Conservation (phyloP, 257 asterid species). For the Solanum sejunctum region DNA sequence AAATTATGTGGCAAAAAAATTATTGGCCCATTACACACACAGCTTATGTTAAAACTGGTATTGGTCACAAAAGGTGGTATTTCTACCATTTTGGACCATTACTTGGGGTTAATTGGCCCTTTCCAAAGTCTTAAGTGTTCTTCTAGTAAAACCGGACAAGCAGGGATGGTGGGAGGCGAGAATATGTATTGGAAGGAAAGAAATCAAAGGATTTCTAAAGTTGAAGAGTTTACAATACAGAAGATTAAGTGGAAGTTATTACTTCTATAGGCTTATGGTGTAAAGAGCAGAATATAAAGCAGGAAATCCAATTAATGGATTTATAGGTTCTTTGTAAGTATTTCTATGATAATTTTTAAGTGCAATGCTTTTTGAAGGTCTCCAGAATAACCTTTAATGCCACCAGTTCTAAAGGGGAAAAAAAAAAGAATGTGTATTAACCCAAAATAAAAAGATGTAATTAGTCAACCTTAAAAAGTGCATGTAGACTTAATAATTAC, state of each 20-base stretch:
- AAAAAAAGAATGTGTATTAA: neutral
- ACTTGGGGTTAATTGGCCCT: neutral
- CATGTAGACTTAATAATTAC: neutral
- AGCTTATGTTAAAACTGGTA: neutral
- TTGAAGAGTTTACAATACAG: neutral
- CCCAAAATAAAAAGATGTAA: neutral
- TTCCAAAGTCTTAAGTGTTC: neutral
- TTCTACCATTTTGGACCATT: neutral
- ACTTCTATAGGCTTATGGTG: neutral
- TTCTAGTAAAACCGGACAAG: neutral
- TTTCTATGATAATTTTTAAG: neutral
- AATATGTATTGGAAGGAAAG: neutral
- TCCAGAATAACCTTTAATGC: neutral
- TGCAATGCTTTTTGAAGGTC: neutral
- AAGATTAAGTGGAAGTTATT: neutral
- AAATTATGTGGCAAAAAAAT: neutral
- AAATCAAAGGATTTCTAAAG: neutral
- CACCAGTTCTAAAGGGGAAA: neutral
- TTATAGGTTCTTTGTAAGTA: neutral
- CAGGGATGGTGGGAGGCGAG: neutral
- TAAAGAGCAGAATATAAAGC: neutral
- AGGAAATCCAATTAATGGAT: neutral
- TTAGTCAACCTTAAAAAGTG: neutral
- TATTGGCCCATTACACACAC: neutral
- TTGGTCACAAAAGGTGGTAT: neutral